Percentiles rank a stretch among this genome's conserved stretches.
Evolutionary conservation across 1,139 yeast species (phyloP).

Genomic region (Yamadazyma triangularis): DNA sequence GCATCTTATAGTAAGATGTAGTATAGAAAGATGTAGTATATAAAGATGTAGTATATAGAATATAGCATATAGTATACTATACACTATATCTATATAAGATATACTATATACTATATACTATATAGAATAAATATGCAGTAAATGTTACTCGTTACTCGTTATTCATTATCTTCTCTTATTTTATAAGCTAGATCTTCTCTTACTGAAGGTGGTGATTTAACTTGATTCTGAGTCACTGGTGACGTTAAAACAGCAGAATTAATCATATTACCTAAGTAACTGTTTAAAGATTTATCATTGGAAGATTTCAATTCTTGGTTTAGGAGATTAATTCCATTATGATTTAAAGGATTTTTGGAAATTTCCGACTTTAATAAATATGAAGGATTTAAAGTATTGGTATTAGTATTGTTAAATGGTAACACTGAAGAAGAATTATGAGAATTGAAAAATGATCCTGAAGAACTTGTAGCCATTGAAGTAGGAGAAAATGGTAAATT

Average conservation of each 20-base stretch:
- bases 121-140: no score
- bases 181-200: slow-evolving; percentile 6
- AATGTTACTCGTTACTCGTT: no score
- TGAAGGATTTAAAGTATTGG: slow-evolving; percentile 23
- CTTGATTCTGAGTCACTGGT: neutral
- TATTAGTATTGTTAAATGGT: neutral
- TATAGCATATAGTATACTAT: no score
- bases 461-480: slow-evolving; percentile 3
- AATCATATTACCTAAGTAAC: slow-evolving; percentile 5
- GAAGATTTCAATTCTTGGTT: slow-evolving; percentile 1
- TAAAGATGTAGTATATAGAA: no score
- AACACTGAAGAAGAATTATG: slow-evolving; percentile 1
- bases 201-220: slow-evolving; percentile 5
- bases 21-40: no score
- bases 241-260: neutral
- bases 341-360: no score
- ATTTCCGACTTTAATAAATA: slow-evolving; percentile 16
- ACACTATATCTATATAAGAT: no score
- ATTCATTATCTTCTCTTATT: slow-evolving; percentile 9
- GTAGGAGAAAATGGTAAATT: slow-evolving; percentile 24
- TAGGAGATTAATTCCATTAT: neutral
- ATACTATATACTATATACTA: no score
- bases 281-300: neutral
- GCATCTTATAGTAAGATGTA: no score
- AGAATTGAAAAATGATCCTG: neutral